A percentile compares a stretch with the other conserved stretches of the same genome.
These are phyloP conservation scores for Martensiomyces pterosporus DNA, from an alignment of 192 early-diverging fungal species.

Conservation along the genomic window DNA sequence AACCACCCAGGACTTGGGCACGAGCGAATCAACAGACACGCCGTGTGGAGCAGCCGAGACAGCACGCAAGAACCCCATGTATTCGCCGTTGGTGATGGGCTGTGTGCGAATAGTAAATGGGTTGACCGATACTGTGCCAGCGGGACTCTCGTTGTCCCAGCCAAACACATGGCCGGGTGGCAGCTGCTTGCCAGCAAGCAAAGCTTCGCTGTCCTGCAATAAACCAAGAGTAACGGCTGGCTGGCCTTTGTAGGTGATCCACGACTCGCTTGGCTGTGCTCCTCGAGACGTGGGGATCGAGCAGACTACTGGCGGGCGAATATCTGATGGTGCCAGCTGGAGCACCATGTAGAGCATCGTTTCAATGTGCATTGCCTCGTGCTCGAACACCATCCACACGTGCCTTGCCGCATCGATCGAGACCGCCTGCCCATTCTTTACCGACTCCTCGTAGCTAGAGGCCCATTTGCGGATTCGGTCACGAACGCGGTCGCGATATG, in stretches of 20 bases:
- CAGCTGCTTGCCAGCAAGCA: conserved; percentile 25
- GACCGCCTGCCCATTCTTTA: neutral
- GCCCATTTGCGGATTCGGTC: conserved; percentile 52
- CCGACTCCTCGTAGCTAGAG: conserved; percentile 9
- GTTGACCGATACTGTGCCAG: conserved; percentile 22
- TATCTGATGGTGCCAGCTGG: conserved; percentile 45
- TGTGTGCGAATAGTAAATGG: conserved; percentile 68
- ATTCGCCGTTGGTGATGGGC: conserved; percentile 81
- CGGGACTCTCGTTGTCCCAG: conserved; percentile 88
- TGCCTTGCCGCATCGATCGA: conserved; percentile 48
- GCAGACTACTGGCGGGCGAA: conserved; percentile 12
- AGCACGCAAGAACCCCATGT: conserved; percentile 54
- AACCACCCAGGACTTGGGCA: conserved; percentile 60
- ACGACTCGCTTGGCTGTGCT: conserved; percentile 9
- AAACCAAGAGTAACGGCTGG: conserved; percentile 57
- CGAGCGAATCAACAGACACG: conserved; percentile 10
- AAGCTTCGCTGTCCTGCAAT: conserved; percentile 49
- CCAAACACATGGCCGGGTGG: conserved; percentile 56
- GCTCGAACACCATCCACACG: conserved; percentile 87
- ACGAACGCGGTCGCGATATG: conserved; percentile 64
- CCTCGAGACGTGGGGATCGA: neutral
- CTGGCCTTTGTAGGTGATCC: conserved; percentile 22
- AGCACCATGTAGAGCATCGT: conserved; percentile 89
- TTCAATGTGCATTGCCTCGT: conserved; percentile 92
- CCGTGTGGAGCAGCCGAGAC: neutral